Base-by-base conservation (phyloP, 495 filamentous ascomycete species). In the Talaromyces ruber region DNA sequence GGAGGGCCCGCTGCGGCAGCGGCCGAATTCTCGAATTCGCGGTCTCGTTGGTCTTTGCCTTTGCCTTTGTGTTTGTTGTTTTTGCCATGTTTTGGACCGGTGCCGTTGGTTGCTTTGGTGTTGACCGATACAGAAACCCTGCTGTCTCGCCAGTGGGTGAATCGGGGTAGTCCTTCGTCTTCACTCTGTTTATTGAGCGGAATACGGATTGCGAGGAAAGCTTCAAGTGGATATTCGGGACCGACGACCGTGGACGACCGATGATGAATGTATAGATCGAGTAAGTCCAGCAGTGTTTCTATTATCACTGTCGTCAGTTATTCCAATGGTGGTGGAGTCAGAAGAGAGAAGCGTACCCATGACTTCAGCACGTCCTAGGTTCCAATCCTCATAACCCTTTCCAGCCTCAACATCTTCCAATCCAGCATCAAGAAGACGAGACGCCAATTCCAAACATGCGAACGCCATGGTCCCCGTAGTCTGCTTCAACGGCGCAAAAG, bases 401-500 rank as follows among this genome's bases (percentile, higher is more conserved):
- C 76, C 73, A 9, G 69, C 67, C 53, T 83, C 75, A 16, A 87
- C 67, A 21, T 70, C 71, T 6, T 79, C 76, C 6, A 81, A 63
- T 32, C 78, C 77, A 43, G 74, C 69, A 18, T 80, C 82, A 58
- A 82, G 74, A 26, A 97, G 70, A 25, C 89, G 82, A 1, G 86
- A 81, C 1, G 92, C 86, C 43, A 98, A 83, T 71, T 95, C 91
- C 2, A 96, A 75, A 67, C 89, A 85, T n/a, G 86, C 86, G 53
- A 94, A 77, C 3, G 92, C 91, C 76, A 97, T 85, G 4, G 90
- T 87, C 21, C 85, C 80, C 4, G 87, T 86, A 0, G 85, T 87
- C 62, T 96, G 90, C 74, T 97, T 98, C 34, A 98, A 77, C 18
- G 93, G 94, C 6, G 89, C 87, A 72, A 90, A 95, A 4, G 94